Conservation (phyloP, 306 rosid genomes). For the Dicorynia guianensis region DNA sequence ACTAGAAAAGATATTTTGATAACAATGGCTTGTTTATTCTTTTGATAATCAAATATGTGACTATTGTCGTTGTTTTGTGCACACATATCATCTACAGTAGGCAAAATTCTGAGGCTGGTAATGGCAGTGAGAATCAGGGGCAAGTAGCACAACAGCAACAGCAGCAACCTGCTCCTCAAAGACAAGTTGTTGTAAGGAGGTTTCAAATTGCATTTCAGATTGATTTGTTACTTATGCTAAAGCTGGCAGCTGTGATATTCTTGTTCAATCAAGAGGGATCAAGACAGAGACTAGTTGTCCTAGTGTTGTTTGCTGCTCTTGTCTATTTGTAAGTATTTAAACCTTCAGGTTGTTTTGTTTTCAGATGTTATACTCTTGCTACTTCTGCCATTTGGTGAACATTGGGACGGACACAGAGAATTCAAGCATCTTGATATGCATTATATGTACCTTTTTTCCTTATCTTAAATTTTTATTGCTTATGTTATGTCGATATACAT, state of each 20-base stretch:
- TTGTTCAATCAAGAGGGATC: slow-evolving; percentile 98
- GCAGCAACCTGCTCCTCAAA: slow-evolving; percentile 83
- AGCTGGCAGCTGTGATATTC: slow-evolving; percentile 94
- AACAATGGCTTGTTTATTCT: slow-evolving; percentile 4
- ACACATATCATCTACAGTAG: slow-evolving; percentile 51
- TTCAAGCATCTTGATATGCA: slow-evolving; percentile 23
- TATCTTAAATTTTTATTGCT: background rate
- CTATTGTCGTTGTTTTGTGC: slow-evolving; percentile 26
- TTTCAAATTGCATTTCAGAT: slow-evolving; percentile 94
- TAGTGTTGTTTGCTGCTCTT: slow-evolving; percentile 79
- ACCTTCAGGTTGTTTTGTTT: slow-evolving; percentile 1
- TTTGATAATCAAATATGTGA: slow-evolving; percentile 21
- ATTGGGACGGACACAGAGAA: background rate
- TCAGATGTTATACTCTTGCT: background rate
- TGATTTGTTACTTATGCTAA: slow-evolving; percentile 85
- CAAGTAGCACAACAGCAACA: slow-evolving; percentile 75
- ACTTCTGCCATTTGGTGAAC: slow-evolving; percentile 26
- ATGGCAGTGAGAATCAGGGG: slow-evolving; percentile 68
- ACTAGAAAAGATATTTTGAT: background rate
- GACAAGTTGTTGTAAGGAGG: slow-evolving; percentile 85
- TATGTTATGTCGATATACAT: slow-evolving; percentile 11
- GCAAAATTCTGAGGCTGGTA: slow-evolving; percentile 65
- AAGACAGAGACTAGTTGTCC: slow-evolving; percentile 83
- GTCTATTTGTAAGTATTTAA: slow-evolving; percentile 79
- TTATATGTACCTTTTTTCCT: background rate